These are phyloP conservation scores for Rhodamnia argentea DNA, from an alignment of 345 rosid genomes.

Conservation along the genomic window DNA sequence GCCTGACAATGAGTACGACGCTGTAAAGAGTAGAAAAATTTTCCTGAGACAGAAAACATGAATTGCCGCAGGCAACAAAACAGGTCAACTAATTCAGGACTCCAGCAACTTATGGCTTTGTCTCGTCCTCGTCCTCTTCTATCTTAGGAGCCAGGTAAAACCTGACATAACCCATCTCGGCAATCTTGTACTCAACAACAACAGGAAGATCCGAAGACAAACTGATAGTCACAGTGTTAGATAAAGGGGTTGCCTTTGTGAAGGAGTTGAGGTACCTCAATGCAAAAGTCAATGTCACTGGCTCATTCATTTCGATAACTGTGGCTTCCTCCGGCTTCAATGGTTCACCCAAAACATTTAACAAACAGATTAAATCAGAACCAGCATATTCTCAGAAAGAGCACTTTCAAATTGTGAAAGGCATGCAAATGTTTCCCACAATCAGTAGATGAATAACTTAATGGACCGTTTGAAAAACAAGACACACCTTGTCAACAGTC, in stretches of 20 bases:
- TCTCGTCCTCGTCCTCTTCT: constrained; percentile 91
- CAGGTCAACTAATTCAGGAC: background rate
- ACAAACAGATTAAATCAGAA: background rate
- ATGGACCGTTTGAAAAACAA: background rate
- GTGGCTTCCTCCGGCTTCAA: constrained; percentile 95
- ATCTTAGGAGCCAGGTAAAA: constrained; percentile 98
- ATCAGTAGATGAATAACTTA: background rate
- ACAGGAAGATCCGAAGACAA: constrained; percentile 94
- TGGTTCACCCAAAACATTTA: background rate
- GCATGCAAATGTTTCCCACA: background rate
- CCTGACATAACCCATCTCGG: constrained; percentile 96
- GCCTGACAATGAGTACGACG: background rate
- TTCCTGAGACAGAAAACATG: background rate
- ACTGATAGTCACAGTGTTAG: constrained; percentile 75
- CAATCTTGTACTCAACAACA: constrained; percentile 93
- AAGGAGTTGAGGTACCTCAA: constrained; percentile 96
- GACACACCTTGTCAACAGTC: constrained; percentile 74
- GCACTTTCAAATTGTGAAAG: background rate
- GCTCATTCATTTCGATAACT: constrained; percentile 84
- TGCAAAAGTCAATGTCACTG: constrained; percentile 86
- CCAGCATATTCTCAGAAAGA: background rate
- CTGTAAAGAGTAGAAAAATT: background rate
- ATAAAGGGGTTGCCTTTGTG: constrained; percentile 91
- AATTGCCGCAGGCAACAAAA: background rate
- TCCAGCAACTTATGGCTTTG: constrained; percentile 25